Conservation (phyloP, 2,329 filamentous ascomycete species). For the Aspergillus proliferans region DNA sequence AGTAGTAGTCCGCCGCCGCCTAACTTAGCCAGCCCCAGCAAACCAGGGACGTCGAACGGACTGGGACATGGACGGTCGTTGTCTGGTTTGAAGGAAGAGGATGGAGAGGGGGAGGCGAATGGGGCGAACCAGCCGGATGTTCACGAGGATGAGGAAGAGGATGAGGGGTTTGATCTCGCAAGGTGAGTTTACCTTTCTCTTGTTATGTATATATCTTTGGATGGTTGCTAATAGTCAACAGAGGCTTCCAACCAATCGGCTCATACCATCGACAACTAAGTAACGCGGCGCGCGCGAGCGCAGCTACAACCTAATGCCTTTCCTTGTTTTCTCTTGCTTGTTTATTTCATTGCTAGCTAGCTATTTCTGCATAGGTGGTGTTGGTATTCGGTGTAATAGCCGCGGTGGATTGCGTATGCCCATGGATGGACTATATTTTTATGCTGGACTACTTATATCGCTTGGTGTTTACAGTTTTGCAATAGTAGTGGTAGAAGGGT, state of each 20-base stretch:
- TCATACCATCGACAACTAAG: slow-evolving; percentile 40
- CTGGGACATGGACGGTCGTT: slow-evolving; percentile 24
- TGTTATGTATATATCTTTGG: not conserved
- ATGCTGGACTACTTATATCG: too few relatives aligned
- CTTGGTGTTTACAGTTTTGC: too few relatives aligned
- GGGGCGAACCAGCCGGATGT: slow-evolving; percentile 1
- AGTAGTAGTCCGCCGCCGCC: slow-evolving; percentile 45
- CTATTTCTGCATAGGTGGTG: slow-evolving; percentile 2
- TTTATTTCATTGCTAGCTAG: not conserved
- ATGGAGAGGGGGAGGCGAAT: slow-evolving; percentile 8
- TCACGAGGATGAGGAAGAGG: slow-evolving; percentile 33
- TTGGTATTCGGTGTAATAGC: not conserved
- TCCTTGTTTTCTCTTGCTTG: not conserved
- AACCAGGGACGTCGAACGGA: slow-evolving; percentile 31
- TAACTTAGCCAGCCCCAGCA: slow-evolving; percentile 41
- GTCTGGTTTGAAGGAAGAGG: slow-evolving; percentile 28
- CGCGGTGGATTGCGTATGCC: too few relatives aligned
- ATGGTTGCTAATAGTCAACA: slow-evolving; percentile 13
- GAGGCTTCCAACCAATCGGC: slow-evolving; percentile 45
- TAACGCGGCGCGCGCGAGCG: slow-evolving; percentile 32
- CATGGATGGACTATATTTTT: too few relatives aligned
- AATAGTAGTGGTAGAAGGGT: too few relatives aligned
- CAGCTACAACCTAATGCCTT: slow-evolving; percentile 17
- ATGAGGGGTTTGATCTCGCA: slow-evolving; percentile 41
- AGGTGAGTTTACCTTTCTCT: slow-evolving; percentile 27